Conservation (phyloP, 495 filamentous ascomycete genomes). For the Penicillium antarcticum region DNA sequence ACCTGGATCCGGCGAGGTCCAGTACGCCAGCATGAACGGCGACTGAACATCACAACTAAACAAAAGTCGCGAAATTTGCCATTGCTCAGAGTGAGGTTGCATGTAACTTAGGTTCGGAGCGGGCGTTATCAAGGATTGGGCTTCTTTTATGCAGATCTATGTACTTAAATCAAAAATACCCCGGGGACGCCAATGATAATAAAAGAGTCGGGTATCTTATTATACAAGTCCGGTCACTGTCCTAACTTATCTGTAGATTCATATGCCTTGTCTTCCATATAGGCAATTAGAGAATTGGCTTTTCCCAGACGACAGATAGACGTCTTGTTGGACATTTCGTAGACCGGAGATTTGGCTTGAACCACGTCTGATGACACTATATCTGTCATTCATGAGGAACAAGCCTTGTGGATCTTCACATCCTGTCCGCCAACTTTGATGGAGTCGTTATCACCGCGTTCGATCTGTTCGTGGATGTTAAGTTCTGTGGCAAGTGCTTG, state of each 20-base stretch:
- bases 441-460: conserved; percentile 87
- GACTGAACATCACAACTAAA: conserved; percentile 49
- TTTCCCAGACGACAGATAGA: not conserved
- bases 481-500: conserved; percentile 53
- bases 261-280: not conserved
- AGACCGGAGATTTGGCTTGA: conserved; percentile 5
- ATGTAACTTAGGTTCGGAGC: conserved; percentile 35
- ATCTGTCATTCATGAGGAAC: conserved; percentile 29
- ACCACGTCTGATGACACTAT: not conserved
- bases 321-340: not conserved
- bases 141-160: conserved; percentile 38
- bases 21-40: conserved; percentile 82
- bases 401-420: conserved; percentile 46
- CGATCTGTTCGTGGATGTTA: conserved; percentile 83
- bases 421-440: conserved; percentile 57
- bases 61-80: not conserved
- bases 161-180: conserved; percentile 38
- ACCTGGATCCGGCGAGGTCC: conserved; percentile 74
- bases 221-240: conserved; percentile 30
- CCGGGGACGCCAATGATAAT: conserved; percentile 31
- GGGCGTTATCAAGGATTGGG: conserved; percentile 36
- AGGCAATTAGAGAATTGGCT: not conserved
- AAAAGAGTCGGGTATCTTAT: conserved; percentile 47
- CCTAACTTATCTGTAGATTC: conserved; percentile 4
- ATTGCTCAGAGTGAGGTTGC: conserved; percentile 16